Conservation (phyloP, 2,329 filamentous ascomycete genomes). For the Colletotrichum kahawae region DNA sequence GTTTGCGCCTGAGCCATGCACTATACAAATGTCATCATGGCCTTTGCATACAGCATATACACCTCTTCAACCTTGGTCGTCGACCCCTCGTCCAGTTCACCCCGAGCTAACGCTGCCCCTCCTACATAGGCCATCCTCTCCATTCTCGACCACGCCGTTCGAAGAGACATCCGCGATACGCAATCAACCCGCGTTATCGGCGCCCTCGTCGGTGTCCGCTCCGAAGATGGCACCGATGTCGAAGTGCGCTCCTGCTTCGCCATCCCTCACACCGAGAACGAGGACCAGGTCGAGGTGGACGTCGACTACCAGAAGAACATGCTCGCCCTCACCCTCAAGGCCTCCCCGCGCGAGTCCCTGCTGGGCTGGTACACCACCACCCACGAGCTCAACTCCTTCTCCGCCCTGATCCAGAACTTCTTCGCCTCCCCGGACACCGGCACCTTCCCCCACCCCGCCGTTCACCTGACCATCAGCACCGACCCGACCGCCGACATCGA, state of each 20-base stretch:
- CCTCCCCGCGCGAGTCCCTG: slow-evolving; percentile 89
- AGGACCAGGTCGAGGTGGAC: slow-evolving; percentile 98
- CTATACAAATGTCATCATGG: neutral
- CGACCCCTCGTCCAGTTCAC: neutral
- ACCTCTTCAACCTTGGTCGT: neutral
- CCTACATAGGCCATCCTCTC: slow-evolving; percentile 66
- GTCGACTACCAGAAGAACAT: slow-evolving; percentile 99
- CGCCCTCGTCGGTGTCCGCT: slow-evolving; percentile 89
- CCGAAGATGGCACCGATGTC: slow-evolving; percentile 95
- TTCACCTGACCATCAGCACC: slow-evolving; percentile 94
- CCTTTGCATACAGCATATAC: neutral
- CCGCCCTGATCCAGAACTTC: slow-evolving; percentile 98
- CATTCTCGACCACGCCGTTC: slow-evolving; percentile 91
- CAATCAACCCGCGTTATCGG: slow-evolving; percentile 97
- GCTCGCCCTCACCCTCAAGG: slow-evolving; percentile 92
- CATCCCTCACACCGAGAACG: slow-evolving; percentile 97
- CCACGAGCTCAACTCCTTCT: slow-evolving; percentile 97
- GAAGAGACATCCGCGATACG: slow-evolving; percentile 75
- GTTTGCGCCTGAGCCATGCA: neutral
- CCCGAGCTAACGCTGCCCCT: neutral
- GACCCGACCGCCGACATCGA: slow-evolving; percentile 88
- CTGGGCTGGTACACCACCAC: slow-evolving; percentile 99
- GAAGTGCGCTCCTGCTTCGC: slow-evolving; percentile 97
- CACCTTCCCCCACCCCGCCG: slow-evolving; percentile 95
- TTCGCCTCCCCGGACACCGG: slow-evolving; percentile 96